Base-by-base conservation (phyloP, 768 basidiomycete genomes). In the Fomitopsis pulvina region DNA sequence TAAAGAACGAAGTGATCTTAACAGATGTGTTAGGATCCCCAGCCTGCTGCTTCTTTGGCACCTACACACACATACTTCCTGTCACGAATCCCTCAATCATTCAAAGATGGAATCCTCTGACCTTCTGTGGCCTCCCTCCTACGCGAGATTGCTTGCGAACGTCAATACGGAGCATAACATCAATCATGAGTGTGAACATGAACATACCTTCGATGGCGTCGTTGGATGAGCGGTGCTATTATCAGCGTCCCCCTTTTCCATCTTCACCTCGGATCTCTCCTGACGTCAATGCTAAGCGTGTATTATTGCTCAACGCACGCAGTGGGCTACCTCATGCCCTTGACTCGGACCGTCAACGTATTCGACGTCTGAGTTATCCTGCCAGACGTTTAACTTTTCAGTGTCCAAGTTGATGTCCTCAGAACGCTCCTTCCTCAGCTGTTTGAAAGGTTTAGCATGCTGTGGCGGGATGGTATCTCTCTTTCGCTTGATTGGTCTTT, bases 361-460 rank as follows among this genome's bases (percentile, higher is more conserved):
- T 32, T 60, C 59, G 18, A 60, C 41, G 21, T 60, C 56, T 1
- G 53, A 52, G 34, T 60, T 53, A 50, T 60, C 54, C 18, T 63
- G 60, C 58, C 58, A 58, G n/a, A 56, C 51, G 44, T 60, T 57
- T 41, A 59, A 10, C 29, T 63, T 61, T 46, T 58, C 53, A 14
- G 48, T 21, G 22, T 39, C 52, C 12, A 37, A 21, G 25, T 47
- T 60, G 46, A 46, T 46, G 3, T 18, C 30, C 7, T 39, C 20
- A 10, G 44, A 21, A 38, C 14, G 34, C 34, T 37, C 32, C 20
- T 26, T 2, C 9, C n/a, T 34, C 41, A 24, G 2, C 16, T 41
- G 27, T 27, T 47, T 48, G 22, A 10, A 25, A 22, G 37, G 6
- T 5, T 6, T 18, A 14, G 22, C 20, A 30, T 9, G 2, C 21